Evolutionary conservation across 1,284 basidiomycete species (phyloP).

Genomic region (Phylloboletellus chloephorus): DNA sequence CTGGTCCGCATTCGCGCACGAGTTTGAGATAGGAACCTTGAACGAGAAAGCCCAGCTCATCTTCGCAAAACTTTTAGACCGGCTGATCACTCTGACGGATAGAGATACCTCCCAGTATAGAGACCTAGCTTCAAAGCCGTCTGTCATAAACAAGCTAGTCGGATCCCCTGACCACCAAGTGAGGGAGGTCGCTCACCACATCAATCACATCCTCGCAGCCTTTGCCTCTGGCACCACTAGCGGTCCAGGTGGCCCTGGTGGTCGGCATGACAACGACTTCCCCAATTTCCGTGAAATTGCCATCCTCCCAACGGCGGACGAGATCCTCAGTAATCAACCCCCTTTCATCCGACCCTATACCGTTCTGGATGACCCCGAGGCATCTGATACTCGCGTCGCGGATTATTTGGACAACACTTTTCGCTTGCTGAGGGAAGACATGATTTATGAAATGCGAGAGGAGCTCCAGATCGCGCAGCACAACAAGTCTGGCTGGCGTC

Average conservation of each 20-base stretch:
- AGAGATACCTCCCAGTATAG: conserved; percentile 36
- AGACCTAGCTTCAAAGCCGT: conserved; percentile 34
- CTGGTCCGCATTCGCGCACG: conserved; percentile 40
- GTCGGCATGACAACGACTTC: conserved; percentile 63
- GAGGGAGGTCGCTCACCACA: conserved; percentile 37
- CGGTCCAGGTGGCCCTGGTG: conserved; percentile 41
- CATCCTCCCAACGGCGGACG: conserved; percentile 58
- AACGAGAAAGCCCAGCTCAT: conserved; percentile 33
- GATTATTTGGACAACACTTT: conserved; percentile 61
- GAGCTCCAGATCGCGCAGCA: conserved; percentile 46
- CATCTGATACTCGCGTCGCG: conserved; percentile 34
- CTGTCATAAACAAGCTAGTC: conserved; percentile 33
- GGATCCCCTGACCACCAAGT: conserved; percentile 35
- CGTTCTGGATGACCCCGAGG: conserved; percentile 41
- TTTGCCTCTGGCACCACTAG: conserved; percentile 17
- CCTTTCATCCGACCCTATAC: conserved; percentile 46
- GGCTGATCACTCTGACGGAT: conserved; percentile 40
- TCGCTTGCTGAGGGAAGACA: conserved; percentile 59
- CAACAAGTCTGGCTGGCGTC: conserved; percentile 44
- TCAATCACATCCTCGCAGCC: conserved; percentile 39
- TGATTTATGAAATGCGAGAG: conserved; percentile 60
- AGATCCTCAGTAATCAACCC: conserved; percentile 41
- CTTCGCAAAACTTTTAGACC: conserved; percentile 51
- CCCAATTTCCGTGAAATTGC: conserved; percentile 50
- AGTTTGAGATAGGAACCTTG: conserved; percentile 37